Evolutionary conservation across 2,329 filamentous ascomycete species (phyloP).

Genomic region (Ramularia endophylla): DNA sequence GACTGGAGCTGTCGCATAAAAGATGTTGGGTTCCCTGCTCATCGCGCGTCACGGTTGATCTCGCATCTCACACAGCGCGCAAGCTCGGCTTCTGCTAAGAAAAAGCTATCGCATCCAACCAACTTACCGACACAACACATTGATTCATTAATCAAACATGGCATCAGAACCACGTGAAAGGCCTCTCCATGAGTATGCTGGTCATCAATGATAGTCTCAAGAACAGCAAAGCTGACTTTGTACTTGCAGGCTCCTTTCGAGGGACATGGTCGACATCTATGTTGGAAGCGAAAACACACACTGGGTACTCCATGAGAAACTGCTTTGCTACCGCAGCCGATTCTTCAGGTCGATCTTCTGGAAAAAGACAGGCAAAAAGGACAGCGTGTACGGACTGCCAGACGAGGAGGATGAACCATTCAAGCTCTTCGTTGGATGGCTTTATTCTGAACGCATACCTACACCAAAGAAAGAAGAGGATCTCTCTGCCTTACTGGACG

Average conservation of each 20-base stretch:
- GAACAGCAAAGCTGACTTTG: background rate
- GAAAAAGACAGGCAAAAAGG: conserved; percentile 29
- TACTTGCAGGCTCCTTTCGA: conserved; percentile 45
- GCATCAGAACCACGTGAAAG: conserved; percentile 30
- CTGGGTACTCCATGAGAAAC: conserved; percentile 52
- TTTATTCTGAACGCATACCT: conserved; percentile 46
- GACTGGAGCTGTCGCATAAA: too few species aligned
- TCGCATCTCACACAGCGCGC: too few species aligned
- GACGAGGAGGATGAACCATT: conserved; percentile 49
- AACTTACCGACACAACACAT: too few species aligned
- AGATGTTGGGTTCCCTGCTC: too few species aligned
- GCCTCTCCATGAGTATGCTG: conserved; percentile 38
- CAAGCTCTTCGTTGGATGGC: conserved; percentile 49
- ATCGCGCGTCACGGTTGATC: too few species aligned
- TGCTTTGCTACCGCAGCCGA: conserved; percentile 49
- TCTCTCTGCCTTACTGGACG: conserved; percentile 45
- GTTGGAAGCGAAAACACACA: conserved; percentile 49
- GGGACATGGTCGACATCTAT: conserved; percentile 50
- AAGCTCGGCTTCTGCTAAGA: too few species aligned
- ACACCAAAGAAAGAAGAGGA: conserved; percentile 46
- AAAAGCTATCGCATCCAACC: too few species aligned
- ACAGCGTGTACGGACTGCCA: conserved; percentile 43
- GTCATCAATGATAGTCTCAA: background rate
- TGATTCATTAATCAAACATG: conserved; percentile 10
- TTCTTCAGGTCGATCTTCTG: conserved; percentile 50